Evolutionary conservation across 2,329 filamentous ascomycete species (phyloP), one percentile per base, ranked within the genome.

Genomic region (Trichoderma arundinaceum): DNA sequence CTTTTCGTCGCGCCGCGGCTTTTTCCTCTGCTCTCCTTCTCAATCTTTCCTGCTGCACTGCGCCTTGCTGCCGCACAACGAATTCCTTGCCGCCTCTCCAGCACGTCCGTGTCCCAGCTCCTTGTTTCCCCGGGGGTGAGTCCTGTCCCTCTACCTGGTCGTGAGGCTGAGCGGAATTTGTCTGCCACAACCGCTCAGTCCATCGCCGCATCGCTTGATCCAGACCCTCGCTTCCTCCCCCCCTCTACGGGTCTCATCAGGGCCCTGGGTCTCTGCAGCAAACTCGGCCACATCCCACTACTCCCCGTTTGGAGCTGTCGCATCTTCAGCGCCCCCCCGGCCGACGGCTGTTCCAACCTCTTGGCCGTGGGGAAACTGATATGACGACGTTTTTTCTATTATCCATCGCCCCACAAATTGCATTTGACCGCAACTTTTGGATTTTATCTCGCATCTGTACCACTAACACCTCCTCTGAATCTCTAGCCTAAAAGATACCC

Each of bases 381-480:
- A 65, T 58, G 53, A 65, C 52, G 53, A 51, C 28, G 53, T 65
- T 65, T 52, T 57, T 62, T 19, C 59, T 43, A 54, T 38, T 38
- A 46, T 52, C 62, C 62, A 52, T 58, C 28, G 62, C 62, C 62
- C 62, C 62, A 65, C 62, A 65, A 58, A 65, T 58, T 44, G 38
- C 53, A 65, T 65, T 65, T 65, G 62, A 65, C 62, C 62, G 62
- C 62, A 65, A 65, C 62, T 65, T 44, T 59, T 65, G 52, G 53
- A 59, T 52, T 65, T 58, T 58, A 58, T 59, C 62, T 59, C 52
- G 62, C 62, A 65, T 58, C 44, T 33, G 52, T n/a, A 39, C 52
- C 52, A 65, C 62, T 65, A 46, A 65, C 62, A 44, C 9, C n/a
- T n/a, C 46, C 13, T 48, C 10, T 35, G 53, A 44, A 52, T 51